Base-by-base conservation (phyloP, 2,329 filamentous ascomycete species). In the Botrytis fragariae region DNA sequence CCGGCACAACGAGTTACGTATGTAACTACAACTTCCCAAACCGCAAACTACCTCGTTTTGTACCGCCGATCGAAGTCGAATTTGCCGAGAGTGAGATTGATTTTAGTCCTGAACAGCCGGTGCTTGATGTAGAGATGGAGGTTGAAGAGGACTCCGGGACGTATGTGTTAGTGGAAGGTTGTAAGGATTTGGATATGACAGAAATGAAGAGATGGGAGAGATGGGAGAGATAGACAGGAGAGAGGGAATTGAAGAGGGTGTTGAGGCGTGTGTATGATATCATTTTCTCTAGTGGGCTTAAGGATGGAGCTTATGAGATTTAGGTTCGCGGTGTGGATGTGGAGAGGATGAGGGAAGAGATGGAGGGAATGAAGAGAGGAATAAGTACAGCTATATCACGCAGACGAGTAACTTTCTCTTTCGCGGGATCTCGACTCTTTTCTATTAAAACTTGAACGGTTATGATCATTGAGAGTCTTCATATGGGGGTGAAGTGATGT, bases 191-290 rank as follows among this genome's bases (percentile, higher is more conserved):
- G 32, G 9, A 32, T 10, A 22, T 29, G 14, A n/a, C 8, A 2
- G 32, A 12, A 8, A 4, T n/a, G n/a, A n/a, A n/a, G n/a, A n/a
- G n/a, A n/a, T n/a, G 18, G 32, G n/a, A 39, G 29, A 3, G 2
- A 4, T 0, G 5, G 32, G 6, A 8, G 8, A 10, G 18, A 25
- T 18, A 9, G 25, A n/a, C 1, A 7, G 3, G 18, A 18, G n/a
- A 9, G 25, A n/a, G 6, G 14, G 3, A 18, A 39, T 9, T 2
- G 25, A 7, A 4, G 35, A n/a, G 1, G 2, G 8, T 20, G 1
- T 14, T 4, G 9, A 67, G 64, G 44, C 54, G 45, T 29, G 64
- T 54, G 25, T 12, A 4, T 39, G 7, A 39, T 39, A 0, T 14
- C 12, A 3, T 20, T 29, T 29, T 16, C 4, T n/a, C 14, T 3